Evolutionary conservation across 768 basidiomycete genomes (phyloP).

Genomic region (Podaxis rugospora): DNA sequence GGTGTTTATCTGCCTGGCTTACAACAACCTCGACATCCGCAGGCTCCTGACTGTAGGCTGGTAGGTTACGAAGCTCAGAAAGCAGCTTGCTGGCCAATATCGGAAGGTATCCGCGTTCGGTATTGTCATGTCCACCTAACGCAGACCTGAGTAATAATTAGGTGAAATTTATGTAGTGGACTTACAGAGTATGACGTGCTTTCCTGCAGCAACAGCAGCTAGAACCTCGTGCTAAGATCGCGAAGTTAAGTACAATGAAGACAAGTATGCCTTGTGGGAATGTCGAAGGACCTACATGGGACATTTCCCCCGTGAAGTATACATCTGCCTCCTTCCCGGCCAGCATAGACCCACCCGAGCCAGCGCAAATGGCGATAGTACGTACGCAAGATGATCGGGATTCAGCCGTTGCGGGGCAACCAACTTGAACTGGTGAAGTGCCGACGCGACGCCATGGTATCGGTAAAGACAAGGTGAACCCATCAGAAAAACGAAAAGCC

Average conservation of each 20-base stretch:
- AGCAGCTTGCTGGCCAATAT: constrained; percentile 63
- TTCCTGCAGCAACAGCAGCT: constrained; percentile 70
- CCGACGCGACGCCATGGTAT: constrained; percentile 7
- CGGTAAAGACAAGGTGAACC: constrained; percentile 9
- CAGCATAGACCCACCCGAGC: constrained; percentile 80
- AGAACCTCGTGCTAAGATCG: constrained; percentile 77
- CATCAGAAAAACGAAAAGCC: constrained; percentile 18
- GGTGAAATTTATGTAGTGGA: constrained; percentile 24
- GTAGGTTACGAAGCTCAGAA: constrained; percentile 38
- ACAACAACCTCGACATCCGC: constrained; percentile 58
- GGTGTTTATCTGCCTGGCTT: constrained; percentile 71
- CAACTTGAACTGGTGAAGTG: constrained; percentile 57
- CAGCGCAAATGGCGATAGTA: constrained; percentile 87
- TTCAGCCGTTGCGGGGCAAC: constrained; percentile 33
- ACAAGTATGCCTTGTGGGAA: neutral
- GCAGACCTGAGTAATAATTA: constrained; percentile 20
- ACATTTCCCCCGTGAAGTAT: constrained; percentile 91
- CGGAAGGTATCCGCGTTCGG: constrained; percentile 90
- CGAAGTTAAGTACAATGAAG: constrained; percentile 18
- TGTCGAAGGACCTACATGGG: constrained; percentile 53
- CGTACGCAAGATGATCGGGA: constrained; percentile 33
- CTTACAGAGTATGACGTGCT: constrained; percentile 82
- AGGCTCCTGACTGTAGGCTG: constrained; percentile 28
- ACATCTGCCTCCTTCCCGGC: constrained; percentile 73
- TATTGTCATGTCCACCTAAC: constrained; percentile 87